Conservation (phyloP, 78 protist genomes). For the Dictyostelium citrinum region DNA sequence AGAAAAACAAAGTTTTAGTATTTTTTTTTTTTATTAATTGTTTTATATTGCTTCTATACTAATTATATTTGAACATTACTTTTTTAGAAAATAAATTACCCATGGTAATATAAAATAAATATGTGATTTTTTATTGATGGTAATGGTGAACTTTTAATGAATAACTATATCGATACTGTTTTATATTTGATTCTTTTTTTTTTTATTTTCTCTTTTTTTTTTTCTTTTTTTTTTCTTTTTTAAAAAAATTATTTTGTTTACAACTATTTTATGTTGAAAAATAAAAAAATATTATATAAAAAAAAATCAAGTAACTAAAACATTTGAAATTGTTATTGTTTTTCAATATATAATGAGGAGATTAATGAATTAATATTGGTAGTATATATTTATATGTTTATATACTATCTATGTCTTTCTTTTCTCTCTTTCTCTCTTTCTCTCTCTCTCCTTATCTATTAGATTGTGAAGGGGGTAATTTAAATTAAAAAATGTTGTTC, state of each 20-base stretch:
- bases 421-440: background rate
- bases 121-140: background rate
- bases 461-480: background rate
- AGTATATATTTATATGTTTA: too few relatives aligned
- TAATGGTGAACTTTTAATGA: background rate
- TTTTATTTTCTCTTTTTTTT: too few relatives aligned
- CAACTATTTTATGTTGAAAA: background rate
- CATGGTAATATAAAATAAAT: background rate
- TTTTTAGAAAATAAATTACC: slow-evolving; percentile 17
- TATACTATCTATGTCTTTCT: background rate
- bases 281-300: background rate
- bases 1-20: background rate
- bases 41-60: too few relatives aligned
- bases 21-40: background rate
- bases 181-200: too few relatives aligned
- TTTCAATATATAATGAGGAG: background rate
- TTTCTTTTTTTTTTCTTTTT: too few relatives aligned
- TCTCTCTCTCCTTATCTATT: background rate
- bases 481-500: background rate
- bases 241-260: too few relatives aligned
- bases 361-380: background rate
- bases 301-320: background rate
- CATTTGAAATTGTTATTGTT: background rate
- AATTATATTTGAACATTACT: background rate
- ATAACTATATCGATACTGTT: too few relatives aligned